phyloP scores from a whole-genome alignment of 164 flowering plant genomes.

The Houttuynia cordata region DNA sequence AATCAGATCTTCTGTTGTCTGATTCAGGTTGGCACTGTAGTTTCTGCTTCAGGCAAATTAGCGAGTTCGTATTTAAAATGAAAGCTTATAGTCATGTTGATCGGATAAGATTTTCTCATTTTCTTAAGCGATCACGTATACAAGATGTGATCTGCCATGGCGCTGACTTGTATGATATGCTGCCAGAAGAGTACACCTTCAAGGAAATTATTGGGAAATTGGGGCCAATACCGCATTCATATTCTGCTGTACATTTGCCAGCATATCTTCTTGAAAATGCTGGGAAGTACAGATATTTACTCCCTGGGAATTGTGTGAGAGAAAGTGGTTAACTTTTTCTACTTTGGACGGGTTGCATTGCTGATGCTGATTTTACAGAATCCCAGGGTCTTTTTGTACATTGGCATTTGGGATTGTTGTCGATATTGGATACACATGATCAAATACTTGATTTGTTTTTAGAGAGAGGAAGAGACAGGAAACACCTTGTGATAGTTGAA shows the following conservation, averaged over 20 bases:
- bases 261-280: slow-evolving; percentile 42
- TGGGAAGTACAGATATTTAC: slow-evolving; percentile 34
- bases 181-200: slow-evolving; percentile 53
- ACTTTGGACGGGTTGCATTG: slow-evolving; percentile 3
- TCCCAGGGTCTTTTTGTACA: slow-evolving; percentile 4
- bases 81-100: slow-evolving; percentile 91
- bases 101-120: slow-evolving; percentile 66
- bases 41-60: slow-evolving; percentile 69
- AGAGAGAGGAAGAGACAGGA: not conserved
- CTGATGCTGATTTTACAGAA: slow-evolving; percentile 14
- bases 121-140: slow-evolving; percentile 49
- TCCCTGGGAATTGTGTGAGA: slow-evolving; percentile 55
- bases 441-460: no score
- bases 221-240: slow-evolving; percentile 49
- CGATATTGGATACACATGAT: no score
- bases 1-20: slow-evolving; percentile 57
- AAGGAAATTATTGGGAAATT: slow-evolving; percentile 50
- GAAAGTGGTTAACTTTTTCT: slow-evolving; percentile 23
- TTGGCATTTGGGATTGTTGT: not conserved
- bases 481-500: not conserved
- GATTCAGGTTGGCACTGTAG: slow-evolving; percentile 97
- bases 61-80: slow-evolving; percentile 82
- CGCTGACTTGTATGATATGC: slow-evolving; percentile 45
- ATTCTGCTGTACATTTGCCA: slow-evolving; percentile 54
- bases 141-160: slow-evolving; percentile 68